Conservation (phyloP, 345 rosid genomes). For the Conringia planisiliqua region DNA sequence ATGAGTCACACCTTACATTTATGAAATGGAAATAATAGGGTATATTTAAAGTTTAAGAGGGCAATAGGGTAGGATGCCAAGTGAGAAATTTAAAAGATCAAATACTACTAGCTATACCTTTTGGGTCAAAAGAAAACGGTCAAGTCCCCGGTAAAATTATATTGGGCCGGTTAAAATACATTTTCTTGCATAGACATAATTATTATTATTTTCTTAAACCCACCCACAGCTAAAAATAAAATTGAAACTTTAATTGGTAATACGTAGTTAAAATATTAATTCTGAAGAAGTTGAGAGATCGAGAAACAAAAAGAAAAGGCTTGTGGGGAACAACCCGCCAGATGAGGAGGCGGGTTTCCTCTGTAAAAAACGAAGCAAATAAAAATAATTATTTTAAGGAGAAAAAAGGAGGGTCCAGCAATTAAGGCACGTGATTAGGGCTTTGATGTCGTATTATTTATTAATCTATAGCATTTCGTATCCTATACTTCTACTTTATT, state of each 20-base stretch:
- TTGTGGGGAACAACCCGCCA: constrained; percentile 41
- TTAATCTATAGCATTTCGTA: constrained; percentile 17
- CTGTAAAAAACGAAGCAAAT: constrained; percentile 37
- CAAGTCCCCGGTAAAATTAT: constrained; percentile 13
- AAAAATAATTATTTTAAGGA: not conserved
- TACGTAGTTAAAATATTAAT: not conserved
- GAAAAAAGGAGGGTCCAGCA: constrained; percentile 31
- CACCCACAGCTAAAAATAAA: not conserved
- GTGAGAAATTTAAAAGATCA: not conserved
- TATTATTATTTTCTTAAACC: not conserved
- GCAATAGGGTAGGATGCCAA: constrained; percentile 14
- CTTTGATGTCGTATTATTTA: constrained; percentile 31
- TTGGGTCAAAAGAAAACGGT: constrained; percentile 34
- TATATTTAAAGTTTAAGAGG: not conserved
- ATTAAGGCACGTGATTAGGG: constrained; percentile 44
- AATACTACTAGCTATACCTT: constrained; percentile 15
- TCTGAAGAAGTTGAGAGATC: constrained; percentile 25
- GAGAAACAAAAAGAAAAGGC: constrained; percentile 29
- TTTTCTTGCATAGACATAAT: not conserved
- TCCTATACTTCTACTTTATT: constrained; percentile 28
- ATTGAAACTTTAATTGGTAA: not conserved
- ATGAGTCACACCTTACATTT: not conserved
- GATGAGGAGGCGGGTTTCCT: constrained; percentile 43
- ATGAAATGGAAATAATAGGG: not conserved
- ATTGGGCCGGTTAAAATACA: constrained; percentile 16